Evolutionary conservation across 352 stramenopile species (phyloP), one percentile per base, ranked within the genome.

Genomic region (Pythium insidiosum): DNA sequence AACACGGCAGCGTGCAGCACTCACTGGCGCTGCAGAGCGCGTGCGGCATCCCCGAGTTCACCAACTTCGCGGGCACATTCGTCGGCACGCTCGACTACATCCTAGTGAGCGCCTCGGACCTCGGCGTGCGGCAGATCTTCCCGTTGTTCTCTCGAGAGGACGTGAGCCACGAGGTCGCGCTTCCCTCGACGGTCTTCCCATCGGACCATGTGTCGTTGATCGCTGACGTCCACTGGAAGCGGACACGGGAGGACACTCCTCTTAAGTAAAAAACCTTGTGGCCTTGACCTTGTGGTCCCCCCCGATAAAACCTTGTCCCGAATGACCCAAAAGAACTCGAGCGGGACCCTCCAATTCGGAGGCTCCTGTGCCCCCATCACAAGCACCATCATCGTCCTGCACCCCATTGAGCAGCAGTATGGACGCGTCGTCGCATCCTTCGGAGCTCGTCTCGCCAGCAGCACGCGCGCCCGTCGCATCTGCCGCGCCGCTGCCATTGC

Each of bases 141-240:
- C 75, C 78, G 12, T 45, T 77, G 23, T 90, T 90, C 50, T 70
- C 73, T 0, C 38, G 56, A 6, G 68, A 78, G 20, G 58, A 85
- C 61, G 73, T 79, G 12, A 72, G 48, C n/a, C 38, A 61, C 25
- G 76, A 91, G 43, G 57, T 72, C 16, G 77, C 79, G 9, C 30
- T 91, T 19, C 79, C 79, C 4, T 85, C 76, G 23, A 78, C 65
- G n/a, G 63, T 56, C 10, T 86, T 91, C 41, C 76, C 79, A 10
- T 91, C 79, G 3, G 79, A 91, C 45, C 79, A 88, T 24, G 54
- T 91, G 23, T 88, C 79, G 24, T 56, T 91, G n/a, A 56, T 88
- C 7, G 80, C 61, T 19, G 79, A 91, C 47, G 53, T 91, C 22
- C 45, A 26, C 0, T 88, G 70, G 73, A 56, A 49, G 28, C 23